These are phyloP conservation scores for Oryza nivara DNA, from an alignment of 176 grass and related monocot genomes.

Conservation along the genomic window DNA sequence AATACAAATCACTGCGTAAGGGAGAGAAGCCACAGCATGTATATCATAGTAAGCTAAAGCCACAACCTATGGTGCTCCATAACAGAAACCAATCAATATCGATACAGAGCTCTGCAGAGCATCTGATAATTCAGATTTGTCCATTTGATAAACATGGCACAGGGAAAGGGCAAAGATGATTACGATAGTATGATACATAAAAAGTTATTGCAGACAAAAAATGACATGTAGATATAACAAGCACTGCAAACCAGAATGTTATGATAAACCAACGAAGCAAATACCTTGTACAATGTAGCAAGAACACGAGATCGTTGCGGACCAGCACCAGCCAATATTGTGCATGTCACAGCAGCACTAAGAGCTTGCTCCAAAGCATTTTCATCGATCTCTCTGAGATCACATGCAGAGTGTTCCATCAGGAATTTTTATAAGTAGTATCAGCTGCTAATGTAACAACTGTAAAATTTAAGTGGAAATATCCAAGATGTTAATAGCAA, in stretches of 20 bases:
- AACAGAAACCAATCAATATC: not conserved
- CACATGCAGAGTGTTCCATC: slow-evolving; percentile 22
- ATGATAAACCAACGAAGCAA: slow-evolving; percentile 4
- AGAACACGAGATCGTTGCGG: slow-evolving; percentile 95
- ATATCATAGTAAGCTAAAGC: not conserved
- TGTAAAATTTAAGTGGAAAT: not conserved
- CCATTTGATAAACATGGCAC: not conserved
- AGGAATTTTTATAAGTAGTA: slow-evolving; percentile 17
- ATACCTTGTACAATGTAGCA: slow-evolving; percentile 98
- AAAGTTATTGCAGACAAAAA: not conserved
- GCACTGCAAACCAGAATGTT: not conserved
- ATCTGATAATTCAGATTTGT: not conserved
- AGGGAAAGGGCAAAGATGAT: not conserved
- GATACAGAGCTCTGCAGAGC: not conserved
- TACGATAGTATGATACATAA: not conserved
- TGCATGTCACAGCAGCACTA: slow-evolving; percentile 95
- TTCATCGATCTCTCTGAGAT: slow-evolving; percentile 92
- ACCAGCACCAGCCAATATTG: slow-evolving; percentile 98
- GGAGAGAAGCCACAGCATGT: not conserved
- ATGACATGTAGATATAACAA: not conserved
- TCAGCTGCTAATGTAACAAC: not conserved
- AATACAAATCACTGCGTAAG: not conserved
- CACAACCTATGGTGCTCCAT: not conserved
- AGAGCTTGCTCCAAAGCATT: slow-evolving; percentile 97
- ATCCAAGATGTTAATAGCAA: not conserved